Evolutionary conservation across 306 rosid genomes (phyloP).

Genomic region (Cyamopsis tetragonoloba): DNA sequence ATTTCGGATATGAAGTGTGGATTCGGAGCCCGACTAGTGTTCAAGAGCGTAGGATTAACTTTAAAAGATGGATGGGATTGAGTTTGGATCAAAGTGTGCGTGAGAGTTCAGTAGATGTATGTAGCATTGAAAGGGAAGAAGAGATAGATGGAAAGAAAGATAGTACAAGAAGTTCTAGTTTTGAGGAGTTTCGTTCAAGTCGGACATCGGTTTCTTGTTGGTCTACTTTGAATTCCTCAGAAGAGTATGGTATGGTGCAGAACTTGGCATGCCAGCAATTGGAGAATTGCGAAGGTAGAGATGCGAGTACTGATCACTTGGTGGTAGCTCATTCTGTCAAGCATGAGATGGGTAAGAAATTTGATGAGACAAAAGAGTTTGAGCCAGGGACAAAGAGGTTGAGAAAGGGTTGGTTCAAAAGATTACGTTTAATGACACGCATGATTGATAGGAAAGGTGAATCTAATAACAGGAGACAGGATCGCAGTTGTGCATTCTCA

Average conservation of each 20-base stretch:
- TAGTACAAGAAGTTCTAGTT: conserved; percentile 26
- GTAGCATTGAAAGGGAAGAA: conserved; percentile 33
- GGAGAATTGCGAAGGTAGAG: conserved; percentile 13
- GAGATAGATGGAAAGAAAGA: conserved; percentile 37
- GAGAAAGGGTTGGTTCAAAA: conserved; percentile 63
- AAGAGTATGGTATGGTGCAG: conserved; percentile 34
- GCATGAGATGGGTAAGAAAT: conserved; percentile 34
- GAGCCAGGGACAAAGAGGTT: conserved; percentile 41
- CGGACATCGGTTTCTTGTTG: conserved; percentile 51
- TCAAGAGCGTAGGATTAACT: conserved; percentile 60
- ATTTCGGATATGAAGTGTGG: conserved; percentile 62
- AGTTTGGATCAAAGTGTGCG: too few relatives aligned
- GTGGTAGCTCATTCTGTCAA: conserved; percentile 21
- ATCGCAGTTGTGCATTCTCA: conserved; percentile 20
- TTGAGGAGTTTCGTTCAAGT: conserved; percentile 53
- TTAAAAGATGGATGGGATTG: conserved; percentile 41
- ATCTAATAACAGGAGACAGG: conserved; percentile 26
- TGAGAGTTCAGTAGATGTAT: conserved; percentile 26
- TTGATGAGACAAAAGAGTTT: conserved; percentile 18
- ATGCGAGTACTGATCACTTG: conserved; percentile 29
- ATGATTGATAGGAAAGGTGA: conserved; percentile 43
- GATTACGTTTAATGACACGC: conserved; percentile 64
- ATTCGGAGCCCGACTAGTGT: conserved; percentile 63
- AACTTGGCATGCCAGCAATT: conserved; percentile 28
- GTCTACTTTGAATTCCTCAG: conserved; percentile 28